Evolutionary conservation across 2,329 filamentous ascomycete genomes (phyloP).

Genomic region (Aureobasidium uvarum): DNA sequence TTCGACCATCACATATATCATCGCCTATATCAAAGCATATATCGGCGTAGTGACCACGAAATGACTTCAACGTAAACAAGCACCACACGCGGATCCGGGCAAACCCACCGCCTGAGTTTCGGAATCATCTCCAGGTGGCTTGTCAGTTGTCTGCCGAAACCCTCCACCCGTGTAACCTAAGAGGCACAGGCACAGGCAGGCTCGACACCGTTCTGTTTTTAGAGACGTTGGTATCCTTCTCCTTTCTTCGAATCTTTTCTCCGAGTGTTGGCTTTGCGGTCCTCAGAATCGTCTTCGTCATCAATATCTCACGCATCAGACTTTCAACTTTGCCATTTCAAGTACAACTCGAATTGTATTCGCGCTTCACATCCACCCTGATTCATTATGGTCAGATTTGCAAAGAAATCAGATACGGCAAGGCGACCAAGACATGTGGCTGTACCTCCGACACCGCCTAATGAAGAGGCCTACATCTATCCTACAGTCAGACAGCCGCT

Average conservation of each 20-base stretch:
- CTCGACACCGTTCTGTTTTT: conserved; percentile 11
- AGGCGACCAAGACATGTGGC: neutral
- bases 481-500: neutral
- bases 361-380: neutral
- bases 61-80: neutral
- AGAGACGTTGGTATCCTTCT: neutral
- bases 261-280: neutral
- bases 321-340: neutral
- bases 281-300: neutral
- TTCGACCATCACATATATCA: neutral
- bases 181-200: conserved; percentile 11
- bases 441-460: conserved; percentile 12
- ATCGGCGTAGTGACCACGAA: neutral
- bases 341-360: neutral
- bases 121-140: neutral
- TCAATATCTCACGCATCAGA: neutral
- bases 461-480: neutral
- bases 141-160: neutral
- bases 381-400: too few relatives aligned
- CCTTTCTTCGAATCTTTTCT: neutral
- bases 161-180: conserved; percentile 23
- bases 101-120: neutral
- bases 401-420: neutral
- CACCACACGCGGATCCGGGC: neutral
- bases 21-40: neutral